phyloP scores from a whole-genome alignment of 2,329 filamentous ascomycete species.

The Pseudohalonectria lignicola region DNA sequence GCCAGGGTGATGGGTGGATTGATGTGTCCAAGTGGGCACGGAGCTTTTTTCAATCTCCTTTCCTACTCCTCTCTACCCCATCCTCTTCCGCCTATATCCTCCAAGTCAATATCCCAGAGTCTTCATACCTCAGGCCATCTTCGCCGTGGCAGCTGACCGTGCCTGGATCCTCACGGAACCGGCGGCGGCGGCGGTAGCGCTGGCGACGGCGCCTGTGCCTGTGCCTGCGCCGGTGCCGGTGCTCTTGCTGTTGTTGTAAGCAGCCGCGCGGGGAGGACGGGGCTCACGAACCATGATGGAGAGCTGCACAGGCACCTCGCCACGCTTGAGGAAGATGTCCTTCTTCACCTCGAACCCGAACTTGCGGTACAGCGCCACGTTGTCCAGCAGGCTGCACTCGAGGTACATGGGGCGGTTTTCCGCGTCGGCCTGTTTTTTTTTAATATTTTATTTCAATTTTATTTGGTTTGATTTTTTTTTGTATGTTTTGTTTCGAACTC shows the following conservation, averaged over 20 bases:
- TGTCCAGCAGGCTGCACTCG: conserved; percentile 61
- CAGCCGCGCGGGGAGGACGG: conserved; percentile 11
- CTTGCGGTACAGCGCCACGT: conserved; percentile 62
- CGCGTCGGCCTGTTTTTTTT: conserved; percentile 44
- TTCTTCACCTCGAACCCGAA: conserved; percentile 60
- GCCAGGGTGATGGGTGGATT: too few relatives aligned
- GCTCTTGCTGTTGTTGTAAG: too few relatives aligned
- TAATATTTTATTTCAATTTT: not conserved
- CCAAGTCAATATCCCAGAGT: too few relatives aligned
- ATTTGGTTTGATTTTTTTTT: not conserved
- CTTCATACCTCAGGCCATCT: not conserved
- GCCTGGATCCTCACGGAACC: conserved; percentile 1
- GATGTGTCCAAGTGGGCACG: too few relatives aligned
- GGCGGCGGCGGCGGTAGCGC: not conserved
- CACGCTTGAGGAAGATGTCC: conserved; percentile 52
- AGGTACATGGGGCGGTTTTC: conserved; percentile 63
- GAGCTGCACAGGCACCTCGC: conserved; percentile 47
- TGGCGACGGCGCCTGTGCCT: too few relatives aligned
- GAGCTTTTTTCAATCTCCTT: too few relatives aligned
- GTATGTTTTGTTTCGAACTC: too few relatives aligned
- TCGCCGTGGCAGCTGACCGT: not conserved
- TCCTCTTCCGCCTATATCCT: too few relatives aligned
- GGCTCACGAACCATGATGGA: conserved; percentile 80
- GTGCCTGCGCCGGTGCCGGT: too few relatives aligned
- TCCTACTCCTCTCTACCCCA: too few relatives aligned